These are phyloP conservation scores for Trichoderma gamsii DNA, from an alignment of 495 filamentous ascomycete species.

Conservation along the genomic window DNA sequence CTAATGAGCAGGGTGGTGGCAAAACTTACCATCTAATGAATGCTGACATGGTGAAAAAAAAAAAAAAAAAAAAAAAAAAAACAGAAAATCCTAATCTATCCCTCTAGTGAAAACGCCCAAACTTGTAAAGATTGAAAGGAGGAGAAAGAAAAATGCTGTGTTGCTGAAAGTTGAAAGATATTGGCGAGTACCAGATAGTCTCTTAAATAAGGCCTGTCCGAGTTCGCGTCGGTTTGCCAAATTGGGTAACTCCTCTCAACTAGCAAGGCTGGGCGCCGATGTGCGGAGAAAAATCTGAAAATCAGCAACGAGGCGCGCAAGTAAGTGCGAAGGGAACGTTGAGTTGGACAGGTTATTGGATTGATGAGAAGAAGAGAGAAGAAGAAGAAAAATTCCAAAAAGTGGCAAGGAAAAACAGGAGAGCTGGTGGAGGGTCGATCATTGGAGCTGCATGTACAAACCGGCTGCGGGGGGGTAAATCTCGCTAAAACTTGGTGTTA, in stretches of 20 bases:
- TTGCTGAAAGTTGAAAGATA: neutral
- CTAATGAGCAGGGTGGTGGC: neutral
- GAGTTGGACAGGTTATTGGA: neutral
- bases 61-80: neutral
- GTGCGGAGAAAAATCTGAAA: neutral
- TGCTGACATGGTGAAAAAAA: neutral
- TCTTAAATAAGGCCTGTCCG: neutral
- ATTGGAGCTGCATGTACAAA: neutral
- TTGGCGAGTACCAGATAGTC: neutral
- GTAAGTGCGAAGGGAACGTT: neutral
- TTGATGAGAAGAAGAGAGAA: neutral
- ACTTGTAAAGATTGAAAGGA: neutral
- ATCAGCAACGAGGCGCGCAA: neutral
- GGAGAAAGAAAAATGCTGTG: neutral
- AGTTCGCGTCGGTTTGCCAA: neutral
- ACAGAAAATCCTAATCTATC: neutral
- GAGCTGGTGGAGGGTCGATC: constrained; percentile 6
- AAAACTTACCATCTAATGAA: constrained; percentile 8
- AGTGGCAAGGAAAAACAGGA: neutral
- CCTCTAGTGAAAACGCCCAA: constrained; percentile 11
- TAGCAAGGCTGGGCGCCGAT: constrained; percentile 1
- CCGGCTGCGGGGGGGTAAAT: neutral
- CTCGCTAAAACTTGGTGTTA: constrained; percentile 8
- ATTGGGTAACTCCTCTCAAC: constrained; percentile 10
- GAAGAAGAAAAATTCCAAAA: neutral